Base-by-base conservation (phyloP, 164 flowering plant species). In the Hamamelis virginiana region DNA sequence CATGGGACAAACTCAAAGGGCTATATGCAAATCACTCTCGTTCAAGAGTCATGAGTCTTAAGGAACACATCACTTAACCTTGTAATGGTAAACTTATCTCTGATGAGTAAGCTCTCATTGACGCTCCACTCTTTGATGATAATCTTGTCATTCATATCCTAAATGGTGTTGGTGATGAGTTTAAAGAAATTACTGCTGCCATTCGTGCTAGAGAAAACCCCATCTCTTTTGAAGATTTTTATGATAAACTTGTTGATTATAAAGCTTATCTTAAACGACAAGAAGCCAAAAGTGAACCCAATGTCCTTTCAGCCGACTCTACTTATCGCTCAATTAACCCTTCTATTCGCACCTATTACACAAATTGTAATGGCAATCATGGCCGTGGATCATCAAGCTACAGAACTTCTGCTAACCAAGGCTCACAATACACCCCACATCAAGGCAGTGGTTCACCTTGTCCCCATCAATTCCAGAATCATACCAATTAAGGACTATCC, bases 11-110 rank as follows among this genome's bases (percentile, higher is more conserved):
- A 48, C 64, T 9, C 8, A 16, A 21, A 56, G 26, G 1, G 5
- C 60, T n/a, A 9, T 64, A 68, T 64, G 69, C 68, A 1, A 62
- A 22, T 13, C 59, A 41, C 1, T 63, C 59, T 22, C 50, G 64
- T 1, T 16, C 57, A 43, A 1, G 18, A 5, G 50, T 53, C 8
- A 66, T 66, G 59, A 12, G 57, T 8, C 67, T 64, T 14, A 48
- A 28, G 43, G 67, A 64, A 27, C 8, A 50, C 27, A n/a, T n/a
- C n/a, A n/a, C n/a, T n/a, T n/a, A n/a, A n/a, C n/a, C n/a, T n/a
- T n/a, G n/a, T n/a, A n/a, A n/a, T 9, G 27, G 51, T 14, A 28
- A 52, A 51, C 9, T 18, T 18, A 18, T 51, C 0, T 27, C 28
- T n/a, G 57, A 65, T 27, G 59, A 51, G 4, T 47, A 51, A 1